phyloP scores from a whole-genome alignment of 1,284 basidiomycete species.

The Puccinia hordei region DNA sequence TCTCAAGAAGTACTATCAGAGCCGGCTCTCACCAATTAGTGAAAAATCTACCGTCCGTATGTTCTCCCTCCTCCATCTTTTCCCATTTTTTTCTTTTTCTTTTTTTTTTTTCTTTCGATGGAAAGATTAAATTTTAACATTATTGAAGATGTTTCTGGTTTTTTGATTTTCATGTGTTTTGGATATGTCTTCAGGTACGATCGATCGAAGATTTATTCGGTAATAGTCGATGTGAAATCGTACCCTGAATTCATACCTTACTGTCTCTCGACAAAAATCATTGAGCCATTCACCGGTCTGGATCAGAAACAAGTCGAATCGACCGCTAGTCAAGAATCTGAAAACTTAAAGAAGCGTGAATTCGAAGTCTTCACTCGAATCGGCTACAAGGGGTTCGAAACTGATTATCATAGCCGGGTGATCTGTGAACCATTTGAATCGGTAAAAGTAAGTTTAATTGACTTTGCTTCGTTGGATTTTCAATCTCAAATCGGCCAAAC shows the following conservation, averaged over 20 bases:
- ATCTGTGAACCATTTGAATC: background rate
- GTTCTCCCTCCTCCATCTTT: background rate
- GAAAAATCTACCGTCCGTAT: conserved; percentile 18
- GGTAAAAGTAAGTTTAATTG: background rate
- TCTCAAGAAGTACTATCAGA: background rate
- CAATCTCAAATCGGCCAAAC: too few species aligned
- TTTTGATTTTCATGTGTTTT: background rate
- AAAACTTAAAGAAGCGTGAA: background rate
- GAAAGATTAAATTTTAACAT: too few species aligned
- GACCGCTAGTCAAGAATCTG: background rate
- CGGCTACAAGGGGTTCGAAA: conserved; percentile 14
- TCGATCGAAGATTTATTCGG: conserved; percentile 10
- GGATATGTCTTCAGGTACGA: background rate
- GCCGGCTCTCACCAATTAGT: background rate
- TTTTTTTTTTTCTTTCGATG: too few species aligned
- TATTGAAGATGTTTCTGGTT: background rate
- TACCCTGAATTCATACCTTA: conserved; percentile 22
- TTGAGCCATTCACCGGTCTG: too few species aligned
- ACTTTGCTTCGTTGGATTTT: too few species aligned
- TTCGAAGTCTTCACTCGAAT: background rate
- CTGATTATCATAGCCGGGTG: conserved; percentile 15
- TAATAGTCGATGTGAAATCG: conserved; percentile 12
- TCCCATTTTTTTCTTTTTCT: too few species aligned
- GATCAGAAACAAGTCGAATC: background rate
- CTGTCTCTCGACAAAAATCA: conserved; percentile 5